phyloP scores from a whole-genome alignment of 1,284 basidiomycete genomes.

The Megacollybia platyphylla region DNA sequence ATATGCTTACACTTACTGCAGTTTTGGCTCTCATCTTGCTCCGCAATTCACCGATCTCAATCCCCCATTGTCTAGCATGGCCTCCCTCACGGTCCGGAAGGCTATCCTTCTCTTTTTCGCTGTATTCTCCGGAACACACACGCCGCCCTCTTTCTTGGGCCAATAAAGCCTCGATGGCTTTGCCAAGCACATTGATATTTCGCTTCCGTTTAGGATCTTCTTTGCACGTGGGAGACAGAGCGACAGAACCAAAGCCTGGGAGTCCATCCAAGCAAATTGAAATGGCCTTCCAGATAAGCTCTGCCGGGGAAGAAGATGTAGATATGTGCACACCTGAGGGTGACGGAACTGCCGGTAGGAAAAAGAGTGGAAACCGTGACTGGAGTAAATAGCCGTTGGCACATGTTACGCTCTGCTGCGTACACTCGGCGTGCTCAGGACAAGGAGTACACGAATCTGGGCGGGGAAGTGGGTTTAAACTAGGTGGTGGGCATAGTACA shows the following conservation, averaged over 20 bases:
- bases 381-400: conserved; percentile 65
- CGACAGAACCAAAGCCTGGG: conserved; percentile 68
- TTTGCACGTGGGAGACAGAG: conserved; percentile 69
- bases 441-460: conserved; percentile 76
- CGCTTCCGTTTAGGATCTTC: conserved; percentile 75
- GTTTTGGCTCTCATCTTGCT: conserved; percentile 42
- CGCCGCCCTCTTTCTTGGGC: conserved; percentile 59
- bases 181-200: conserved; percentile 70
- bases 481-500: conserved; percentile 36
- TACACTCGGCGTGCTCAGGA: conserved; percentile 73
- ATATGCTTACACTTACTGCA: conserved; percentile 25
- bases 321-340: conserved; percentile 24
- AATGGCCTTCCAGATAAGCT: conserved; percentile 31
- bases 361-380: conserved; percentile 46
- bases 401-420: conserved; percentile 53
- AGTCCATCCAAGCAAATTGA: conserved; percentile 51
- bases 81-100: conserved; percentile 23
- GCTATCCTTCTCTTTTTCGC: conserved; percentile 23
- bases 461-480: conserved; percentile 42
- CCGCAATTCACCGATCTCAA: conserved; percentile 42
- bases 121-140: conserved; percentile 46
- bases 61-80: conserved; percentile 67
- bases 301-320: conserved; percentile 24
- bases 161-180: conserved; percentile 57
- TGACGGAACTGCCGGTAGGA: conserved; percentile 28